These are phyloP conservation scores for Phytopythium chamaehyphon DNA, from an alignment of 352 stramenopile species.

Conservation along the genomic window DNA sequence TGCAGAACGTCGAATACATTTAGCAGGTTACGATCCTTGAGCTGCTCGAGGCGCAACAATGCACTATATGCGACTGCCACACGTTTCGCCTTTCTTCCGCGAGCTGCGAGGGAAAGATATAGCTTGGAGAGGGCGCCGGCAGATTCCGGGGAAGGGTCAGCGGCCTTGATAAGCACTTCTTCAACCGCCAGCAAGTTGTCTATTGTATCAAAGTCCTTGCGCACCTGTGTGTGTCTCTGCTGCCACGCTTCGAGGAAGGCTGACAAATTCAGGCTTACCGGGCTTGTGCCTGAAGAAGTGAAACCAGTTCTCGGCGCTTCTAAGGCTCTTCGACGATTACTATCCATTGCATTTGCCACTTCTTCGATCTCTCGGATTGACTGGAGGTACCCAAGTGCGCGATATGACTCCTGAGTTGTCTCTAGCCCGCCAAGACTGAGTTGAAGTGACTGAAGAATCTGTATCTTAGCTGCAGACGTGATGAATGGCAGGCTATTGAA, in stretches of 20 bases:
- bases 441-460: conserved; percentile 48
- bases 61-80: conserved; percentile 65
- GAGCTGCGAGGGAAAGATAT: conserved; percentile 47
- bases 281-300: background rate
- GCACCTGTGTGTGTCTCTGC: conserved; percentile 30
- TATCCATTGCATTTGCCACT: conserved; percentile 15
- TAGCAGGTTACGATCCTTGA: conserved; percentile 31
- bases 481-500: conserved; percentile 30
- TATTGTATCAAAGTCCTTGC: conserved; percentile 49
- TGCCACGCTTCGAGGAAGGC: conserved; percentile 42
- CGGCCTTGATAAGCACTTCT: conserved; percentile 50
- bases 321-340: background rate
- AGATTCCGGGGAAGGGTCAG: conserved; percentile 14
- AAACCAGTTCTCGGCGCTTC: conserved; percentile 10
- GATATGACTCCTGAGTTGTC: conserved; percentile 55
- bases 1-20: conserved; percentile 36
- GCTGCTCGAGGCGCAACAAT: conserved; percentile 55
- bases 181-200: conserved; percentile 61
- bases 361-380: conserved; percentile 65
- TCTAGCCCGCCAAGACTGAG: conserved; percentile 68
- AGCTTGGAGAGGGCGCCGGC: conserved; percentile 36
- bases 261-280: background rate
- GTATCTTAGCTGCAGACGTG: conserved; percentile 33
- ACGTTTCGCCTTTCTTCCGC: conserved; percentile 61
- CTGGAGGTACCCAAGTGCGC: conserved; percentile 49